A percentile compares a stretch with the other conserved stretches of the same genome.
Evolutionary conservation across 2,329 filamentous ascomycete species (phyloP).

Genomic region (Cladophialophora exuberans): DNA sequence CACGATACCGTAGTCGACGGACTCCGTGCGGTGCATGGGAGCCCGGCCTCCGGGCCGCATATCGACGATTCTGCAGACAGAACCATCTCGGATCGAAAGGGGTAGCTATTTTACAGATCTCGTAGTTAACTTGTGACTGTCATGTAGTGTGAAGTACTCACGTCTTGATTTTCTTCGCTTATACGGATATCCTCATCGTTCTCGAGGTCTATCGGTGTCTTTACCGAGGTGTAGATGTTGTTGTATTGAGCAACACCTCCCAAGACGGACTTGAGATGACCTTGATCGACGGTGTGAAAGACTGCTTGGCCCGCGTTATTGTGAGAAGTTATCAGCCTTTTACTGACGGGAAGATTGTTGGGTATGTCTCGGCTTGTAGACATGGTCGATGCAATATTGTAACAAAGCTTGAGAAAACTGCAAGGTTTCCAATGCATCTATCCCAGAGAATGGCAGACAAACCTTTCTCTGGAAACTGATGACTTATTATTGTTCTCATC

Average conservation of each 20-base stretch:
- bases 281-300: background rate
- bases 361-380: background rate
- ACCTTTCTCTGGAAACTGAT: background rate
- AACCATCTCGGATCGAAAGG: background rate
- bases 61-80: conserved; percentile 38
- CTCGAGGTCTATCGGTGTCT: conserved; percentile 1
- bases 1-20: conserved; percentile 58
- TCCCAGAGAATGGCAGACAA: background rate
- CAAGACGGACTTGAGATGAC: background rate
- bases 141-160: background rate
- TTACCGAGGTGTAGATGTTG: background rate
- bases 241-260: background rate
- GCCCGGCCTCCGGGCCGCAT: conserved; percentile 48
- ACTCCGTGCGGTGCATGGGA: conserved; percentile 58
- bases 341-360: conserved; percentile 1
- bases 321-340: background rate
- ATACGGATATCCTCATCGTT: background rate
- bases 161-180: background rate
- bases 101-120: conserved; percentile 1
- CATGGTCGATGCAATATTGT: background rate
- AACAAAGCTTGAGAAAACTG: background rate
- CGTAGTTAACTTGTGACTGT: background rate
- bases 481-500: conserved; percentile 1
- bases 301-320: background rate
- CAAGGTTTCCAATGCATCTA: background rate